A percentile compares a stretch with the other conserved stretches of the same genome.
Conservation (phyloP, 2,329 filamentous ascomycete genomes). For the Incumbomyces delicatus region DNA sequence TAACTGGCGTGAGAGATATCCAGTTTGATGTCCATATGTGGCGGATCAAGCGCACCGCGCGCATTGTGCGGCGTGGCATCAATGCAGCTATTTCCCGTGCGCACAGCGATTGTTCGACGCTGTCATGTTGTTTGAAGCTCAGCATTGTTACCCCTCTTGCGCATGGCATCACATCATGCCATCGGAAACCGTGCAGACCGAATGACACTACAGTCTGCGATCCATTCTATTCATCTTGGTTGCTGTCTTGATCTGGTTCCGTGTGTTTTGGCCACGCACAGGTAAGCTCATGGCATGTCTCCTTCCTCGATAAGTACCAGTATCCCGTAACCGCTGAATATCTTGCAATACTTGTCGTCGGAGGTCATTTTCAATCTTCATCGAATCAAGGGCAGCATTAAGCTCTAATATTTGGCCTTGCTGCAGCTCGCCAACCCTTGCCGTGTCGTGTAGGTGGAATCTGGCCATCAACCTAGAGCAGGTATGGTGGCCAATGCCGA, state of each 20-base stretch:
- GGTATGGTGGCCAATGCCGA: slow-evolving; percentile 64
- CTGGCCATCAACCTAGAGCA: slow-evolving; percentile 74
- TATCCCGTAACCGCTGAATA: slow-evolving; percentile 76
- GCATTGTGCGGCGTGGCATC: too few species aligned
- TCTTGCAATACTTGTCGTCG: slow-evolving; percentile 70
- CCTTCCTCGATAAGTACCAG: slow-evolving; percentile 79
- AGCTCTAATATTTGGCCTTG: slow-evolving; percentile 71
- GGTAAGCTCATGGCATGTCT: slow-evolving; percentile 89
- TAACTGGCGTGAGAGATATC: too few species aligned
- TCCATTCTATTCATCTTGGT: slow-evolving; percentile 50
- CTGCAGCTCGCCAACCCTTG: slow-evolving; percentile 64
- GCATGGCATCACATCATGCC: too few species aligned
- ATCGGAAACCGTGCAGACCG: too few species aligned
- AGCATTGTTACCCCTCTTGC: too few species aligned
- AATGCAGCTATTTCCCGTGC: too few species aligned
- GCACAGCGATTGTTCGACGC: too few species aligned
- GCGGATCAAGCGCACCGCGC: too few species aligned
- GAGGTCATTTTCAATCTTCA: slow-evolving; percentile 91
- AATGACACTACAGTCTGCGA: slow-evolving; percentile 32
- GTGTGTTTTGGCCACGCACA: slow-evolving; percentile 80
- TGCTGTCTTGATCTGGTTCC: slow-evolving; percentile 58
- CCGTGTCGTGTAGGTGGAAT: slow-evolving; percentile 75
- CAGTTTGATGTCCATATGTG: too few species aligned
- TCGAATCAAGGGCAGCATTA: slow-evolving; percentile 72
- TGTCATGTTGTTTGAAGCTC: too few species aligned